Evolutionary conservation across 805 yeast genomes (phyloP), one percentile per base, ranked within the genome.

Genomic region (Candida wancherniae): DNA sequence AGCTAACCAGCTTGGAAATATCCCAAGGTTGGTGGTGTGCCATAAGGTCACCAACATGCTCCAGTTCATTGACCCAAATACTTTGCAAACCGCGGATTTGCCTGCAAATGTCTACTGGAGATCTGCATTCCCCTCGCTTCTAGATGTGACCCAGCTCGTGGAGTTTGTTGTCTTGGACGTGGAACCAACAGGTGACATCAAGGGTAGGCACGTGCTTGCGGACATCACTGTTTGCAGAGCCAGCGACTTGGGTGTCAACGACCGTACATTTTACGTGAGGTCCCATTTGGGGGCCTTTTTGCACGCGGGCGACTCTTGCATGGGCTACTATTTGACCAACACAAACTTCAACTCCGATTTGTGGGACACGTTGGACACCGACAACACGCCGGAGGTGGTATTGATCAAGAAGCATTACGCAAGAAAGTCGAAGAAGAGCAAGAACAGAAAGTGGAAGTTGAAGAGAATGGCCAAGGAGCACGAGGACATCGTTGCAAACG

Each of bases 381-480:
- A 70, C 37, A 78, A 79, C 42, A 61, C 79, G 14, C 92, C 95
- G 12, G 97, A 88, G 48, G 95, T 88, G 29, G 72, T 86, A 2
- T 58, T 88, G 40, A 94, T 90, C 35, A 86, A 87, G 85, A 88
- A 87, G 56, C 75, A 75, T 60, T 90, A 87, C 67, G 71, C 79
- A 26, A 80, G 95, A 69, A 82, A 80, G 66, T 69, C 77, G 27
- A 76, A 74, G 65, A 81, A 77, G 67, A 63, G 74, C 44, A 81
- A 80, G 74, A 75, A 79, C 70, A 79, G 90, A 72, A 69, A 70
- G 59, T 85, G 95, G 94, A 85, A 82, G 63, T 77, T 90, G 61
- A 84, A 84, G 79, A 83, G 97, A 72, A 88, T 90, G 96, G 97
- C 97, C 22, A 84, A 73, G 53, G 97, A 92, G 63, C 94, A 88